Evolutionary conservation across 179 eudicot genomes (phyloP).

Genomic region (Silene vulgaris): DNA sequence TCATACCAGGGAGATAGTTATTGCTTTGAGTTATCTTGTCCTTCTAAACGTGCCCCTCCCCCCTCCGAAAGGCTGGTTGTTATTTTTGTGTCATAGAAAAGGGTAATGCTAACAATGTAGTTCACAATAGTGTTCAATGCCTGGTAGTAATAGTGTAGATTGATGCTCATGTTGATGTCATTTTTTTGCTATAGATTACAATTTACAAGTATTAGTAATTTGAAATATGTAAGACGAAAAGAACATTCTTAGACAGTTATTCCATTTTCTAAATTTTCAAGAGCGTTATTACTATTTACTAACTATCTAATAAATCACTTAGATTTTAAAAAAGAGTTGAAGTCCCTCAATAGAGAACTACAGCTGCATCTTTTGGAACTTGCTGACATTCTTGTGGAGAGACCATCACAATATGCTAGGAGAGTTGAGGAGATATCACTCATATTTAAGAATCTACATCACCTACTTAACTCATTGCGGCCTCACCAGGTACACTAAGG

Average conservation of each 20-base stretch:
- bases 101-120: too few relatives aligned
- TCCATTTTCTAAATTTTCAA: background rate
- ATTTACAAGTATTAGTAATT: too few relatives aligned
- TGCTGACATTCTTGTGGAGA: constrained; percentile 82
- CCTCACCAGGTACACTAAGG: constrained; percentile 67
- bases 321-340: constrained; percentile 87
- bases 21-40: too few relatives aligned
- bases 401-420: constrained; percentile 92
- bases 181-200: too few relatives aligned
- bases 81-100: too few relatives aligned
- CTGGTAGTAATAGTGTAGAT: too few relatives aligned
- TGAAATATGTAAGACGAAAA: background rate
- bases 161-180: too few relatives aligned
- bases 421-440: constrained; percentile 95
- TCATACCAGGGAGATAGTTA: too few relatives aligned
- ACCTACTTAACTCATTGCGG: constrained; percentile 81
- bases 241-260: background rate
- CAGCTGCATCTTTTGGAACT: constrained; percentile 90
- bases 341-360: constrained; percentile 75
- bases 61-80: too few relatives aligned
- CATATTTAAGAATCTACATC: constrained; percentile 81
- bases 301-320: background rate
- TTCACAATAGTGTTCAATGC: too few relatives aligned
- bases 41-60: too few relatives aligned
- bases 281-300: background rate